phyloP scores from a whole-genome alignment of 23 red algal species.

The Rhodosorus marinus region DNA sequence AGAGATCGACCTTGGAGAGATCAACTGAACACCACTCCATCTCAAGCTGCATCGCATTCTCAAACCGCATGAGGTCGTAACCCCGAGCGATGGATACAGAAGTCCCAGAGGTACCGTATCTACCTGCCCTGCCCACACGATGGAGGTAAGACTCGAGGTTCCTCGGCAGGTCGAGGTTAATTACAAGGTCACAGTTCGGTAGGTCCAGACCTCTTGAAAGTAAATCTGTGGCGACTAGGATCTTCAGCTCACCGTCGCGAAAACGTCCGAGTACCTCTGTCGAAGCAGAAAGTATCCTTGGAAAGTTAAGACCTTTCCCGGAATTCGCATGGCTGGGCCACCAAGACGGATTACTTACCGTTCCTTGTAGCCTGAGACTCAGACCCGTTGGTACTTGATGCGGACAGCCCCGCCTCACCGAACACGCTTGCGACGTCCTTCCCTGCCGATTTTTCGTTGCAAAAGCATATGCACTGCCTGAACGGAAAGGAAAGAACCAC shows the following conservation, averaged over 20 bases:
- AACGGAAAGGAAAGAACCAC: too few relatives aligned
- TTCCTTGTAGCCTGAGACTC: slow-evolving; percentile 10
- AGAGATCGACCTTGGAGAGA: too few relatives aligned
- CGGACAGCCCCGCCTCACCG: background rate
- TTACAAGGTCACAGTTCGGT: slow-evolving; percentile 42
- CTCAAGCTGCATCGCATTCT: too few relatives aligned
- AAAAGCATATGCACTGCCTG: too few relatives aligned
- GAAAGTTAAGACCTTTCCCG: slow-evolving; percentile 1
- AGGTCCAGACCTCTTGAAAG: slow-evolving; percentile 73
- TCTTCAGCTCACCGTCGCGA: slow-evolving; percentile 10
- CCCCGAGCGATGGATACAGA: slow-evolving; percentile 27
- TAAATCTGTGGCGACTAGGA: slow-evolving; percentile 73
- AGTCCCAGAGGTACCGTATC: slow-evolving; percentile 38
- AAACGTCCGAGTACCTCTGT: background rate
- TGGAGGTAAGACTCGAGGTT: slow-evolving; percentile 80
- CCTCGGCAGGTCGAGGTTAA: slow-evolving; percentile 71
- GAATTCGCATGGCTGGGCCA: background rate
- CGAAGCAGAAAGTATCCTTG: slow-evolving; percentile 1
- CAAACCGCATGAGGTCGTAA: too few relatives aligned
- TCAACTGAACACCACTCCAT: too few relatives aligned
- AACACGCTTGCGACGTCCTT: background rate
- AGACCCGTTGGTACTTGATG: slow-evolving; percentile 8
- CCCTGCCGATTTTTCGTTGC: too few relatives aligned
- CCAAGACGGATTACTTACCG: background rate
- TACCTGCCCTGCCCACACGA: slow-evolving; percentile 72